These are phyloP conservation scores for Acer campestre DNA, from an alignment of 345 rosid species.

Conservation along the genomic window DNA sequence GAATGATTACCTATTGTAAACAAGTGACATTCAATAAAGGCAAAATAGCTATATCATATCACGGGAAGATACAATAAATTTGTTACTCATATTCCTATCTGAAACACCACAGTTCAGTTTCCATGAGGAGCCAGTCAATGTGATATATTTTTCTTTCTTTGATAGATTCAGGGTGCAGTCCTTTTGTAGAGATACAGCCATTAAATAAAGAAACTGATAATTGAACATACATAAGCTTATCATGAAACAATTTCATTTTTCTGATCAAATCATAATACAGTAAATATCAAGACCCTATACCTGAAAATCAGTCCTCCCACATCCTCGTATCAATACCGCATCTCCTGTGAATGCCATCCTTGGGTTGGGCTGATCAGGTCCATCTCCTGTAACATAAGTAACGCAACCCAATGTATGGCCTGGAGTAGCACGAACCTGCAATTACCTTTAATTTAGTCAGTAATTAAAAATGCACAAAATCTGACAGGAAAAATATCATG, in stretches of 20 bases:
- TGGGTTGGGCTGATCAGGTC: constrained; percentile 76
- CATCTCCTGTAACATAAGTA: constrained; percentile 92
- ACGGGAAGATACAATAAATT: background rate
- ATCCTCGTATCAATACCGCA: constrained; percentile 84
- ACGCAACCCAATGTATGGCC: constrained; percentile 94
- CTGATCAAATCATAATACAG: background rate
- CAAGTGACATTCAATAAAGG: background rate
- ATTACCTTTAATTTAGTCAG: constrained; percentile 9
- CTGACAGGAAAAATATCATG: no score
- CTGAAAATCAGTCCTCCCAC: constrained; percentile 99
- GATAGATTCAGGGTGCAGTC: background rate
- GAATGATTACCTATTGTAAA: background rate
- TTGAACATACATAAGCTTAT: constrained; percentile 7
- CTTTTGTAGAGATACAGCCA: background rate
- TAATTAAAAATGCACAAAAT: no score
- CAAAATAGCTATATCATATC: background rate
- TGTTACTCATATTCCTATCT: background rate
- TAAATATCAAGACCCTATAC: constrained; percentile 33
- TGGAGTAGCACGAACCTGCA: constrained; percentile 85
- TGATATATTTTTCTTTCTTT: background rate
- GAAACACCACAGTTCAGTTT: background rate
- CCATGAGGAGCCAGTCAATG: background rate
- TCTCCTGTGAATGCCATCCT: constrained; percentile 97
- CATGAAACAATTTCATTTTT: background rate
- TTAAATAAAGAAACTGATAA: background rate